Percentiles rank a stretch among this genome's conserved stretches.
phyloP scores from a whole-genome alignment of 805 yeast species.

The Ogataea degrootiae region DNA sequence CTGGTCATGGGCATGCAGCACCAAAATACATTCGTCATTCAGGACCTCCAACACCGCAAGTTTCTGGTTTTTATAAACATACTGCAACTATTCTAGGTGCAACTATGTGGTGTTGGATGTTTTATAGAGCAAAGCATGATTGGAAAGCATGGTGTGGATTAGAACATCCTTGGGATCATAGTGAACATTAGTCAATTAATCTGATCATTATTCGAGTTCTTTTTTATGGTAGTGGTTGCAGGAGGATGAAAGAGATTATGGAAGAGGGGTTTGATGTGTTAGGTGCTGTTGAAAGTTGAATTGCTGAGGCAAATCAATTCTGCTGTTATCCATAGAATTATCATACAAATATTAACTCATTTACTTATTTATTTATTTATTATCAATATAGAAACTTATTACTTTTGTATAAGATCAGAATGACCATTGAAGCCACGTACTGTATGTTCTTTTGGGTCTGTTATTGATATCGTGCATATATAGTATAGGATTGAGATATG shows the following conservation, averaged over 20 bases:
- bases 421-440: no score
- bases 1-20: slow-evolving; percentile 8
- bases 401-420: not conserved
- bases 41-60: slow-evolving; percentile 61
- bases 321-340: no score
- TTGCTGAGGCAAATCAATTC: not conserved
- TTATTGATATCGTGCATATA: no score
- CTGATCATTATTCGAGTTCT: not conserved
- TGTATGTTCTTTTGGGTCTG: no score
- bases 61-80: slow-evolving; percentile 50
- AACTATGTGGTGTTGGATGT: slow-evolving; percentile 84
- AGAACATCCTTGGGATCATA: slow-evolving; percentile 41
- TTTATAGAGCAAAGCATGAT: slow-evolving; percentile 75
- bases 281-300: not conserved
- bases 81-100: slow-evolving; percentile 72
- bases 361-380: not conserved
- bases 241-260: not conserved
- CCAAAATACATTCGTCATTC: slow-evolving; percentile 42
- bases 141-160: slow-evolving; percentile 55
- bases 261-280: not conserved
- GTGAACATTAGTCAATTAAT: slow-evolving; percentile 10
- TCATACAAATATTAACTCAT: not conserved
- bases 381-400: not conserved
- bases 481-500: no score
- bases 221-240: not conserved